Evolutionary conservation across 1,284 basidiomycete species (phyloP), one percentile per base, ranked within the genome.

Genomic region (Phlebopus sp.): DNA sequence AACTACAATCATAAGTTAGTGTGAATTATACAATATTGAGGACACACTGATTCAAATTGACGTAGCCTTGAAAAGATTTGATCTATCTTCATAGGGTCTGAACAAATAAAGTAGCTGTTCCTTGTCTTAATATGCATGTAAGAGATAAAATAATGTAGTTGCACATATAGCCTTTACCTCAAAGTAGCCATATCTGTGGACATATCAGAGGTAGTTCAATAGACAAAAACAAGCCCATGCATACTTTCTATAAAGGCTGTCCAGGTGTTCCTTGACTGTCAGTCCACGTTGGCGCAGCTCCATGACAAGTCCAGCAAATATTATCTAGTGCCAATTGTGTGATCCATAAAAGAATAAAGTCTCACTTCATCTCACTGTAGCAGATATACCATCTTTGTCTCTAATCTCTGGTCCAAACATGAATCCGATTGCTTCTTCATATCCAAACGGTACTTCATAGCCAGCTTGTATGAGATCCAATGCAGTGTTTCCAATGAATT

Each of bases 351-450:
- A 30, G 17, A 2, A 7, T 44, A 27, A 5, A 27, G 25, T 36
- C 36, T 25, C 10, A 51, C 71, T 8, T 8, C 7, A 9, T 11
- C 27, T 56, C 54, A 90, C 87, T 18, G 82, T 81, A 3, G 87
- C 85, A 46, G 86, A 78, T 39, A 92, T 79, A 2, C 90, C 90
- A 59, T 93, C 90, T 60, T 93, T 93, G 61, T 93, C 91, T 27
- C 86, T 76, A 53, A 92, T 79, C 37, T 81, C 72, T 6, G 76
- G 69, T 11, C 87, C 87, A 61, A 90, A 82, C 88, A 92, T 91
- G 59, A 79, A 93, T 1, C 90, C 88, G 47, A 93, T 91, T 1
- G 91, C 91, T 65, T 93, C 90, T 64, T 93, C 90, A 57, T 93
- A 93, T 7, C 84, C 89, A 62, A 92, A 92, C 0, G 78, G 79